Conservation (phyloP, 2,329 filamentous ascomycete species). For the Alternaria sp. region DNA sequence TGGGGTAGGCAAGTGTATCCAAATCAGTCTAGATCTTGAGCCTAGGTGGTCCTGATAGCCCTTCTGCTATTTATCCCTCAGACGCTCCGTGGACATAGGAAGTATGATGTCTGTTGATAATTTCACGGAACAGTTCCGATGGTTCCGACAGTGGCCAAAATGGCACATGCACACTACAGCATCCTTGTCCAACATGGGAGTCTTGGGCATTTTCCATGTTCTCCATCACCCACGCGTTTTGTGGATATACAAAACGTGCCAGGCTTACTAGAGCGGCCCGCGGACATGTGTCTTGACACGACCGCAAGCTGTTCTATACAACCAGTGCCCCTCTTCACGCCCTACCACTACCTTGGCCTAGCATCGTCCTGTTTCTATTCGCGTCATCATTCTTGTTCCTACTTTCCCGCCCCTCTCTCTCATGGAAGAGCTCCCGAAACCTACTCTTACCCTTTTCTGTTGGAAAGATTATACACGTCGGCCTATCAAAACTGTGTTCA, state of each 20-base stretch:
- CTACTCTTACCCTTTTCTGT: conserved; percentile 7
- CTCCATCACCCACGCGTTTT: not conserved
- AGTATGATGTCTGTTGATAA: not conserved
- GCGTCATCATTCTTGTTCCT: not conserved
- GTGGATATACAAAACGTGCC: not conserved
- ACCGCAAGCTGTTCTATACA: not conserved
- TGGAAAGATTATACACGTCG: not conserved
- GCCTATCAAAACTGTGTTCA: not conserved
- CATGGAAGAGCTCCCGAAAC: conserved; percentile 7
- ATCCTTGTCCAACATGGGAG: not conserved
- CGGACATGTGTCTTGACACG: not conserved
- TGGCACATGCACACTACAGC: not conserved
- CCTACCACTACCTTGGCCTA: not conserved
- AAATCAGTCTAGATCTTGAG: not conserved
- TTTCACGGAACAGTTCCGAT: not conserved
- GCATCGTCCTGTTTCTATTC: not conserved
- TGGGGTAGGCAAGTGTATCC: not conserved
- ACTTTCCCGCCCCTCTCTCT: conserved; percentile 2
- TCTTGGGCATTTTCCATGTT: conserved; percentile 1
- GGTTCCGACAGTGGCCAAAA: not conserved
- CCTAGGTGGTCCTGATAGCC: not conserved
- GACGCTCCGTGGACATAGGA: not conserved
- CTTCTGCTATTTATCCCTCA: not conserved
- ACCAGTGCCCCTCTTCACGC: not conserved
- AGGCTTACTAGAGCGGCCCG: not conserved